These are phyloP conservation scores for Phascolomyces articulosus DNA, from an alignment of 371 early-diverging fungal species.

Conservation along the genomic window DNA sequence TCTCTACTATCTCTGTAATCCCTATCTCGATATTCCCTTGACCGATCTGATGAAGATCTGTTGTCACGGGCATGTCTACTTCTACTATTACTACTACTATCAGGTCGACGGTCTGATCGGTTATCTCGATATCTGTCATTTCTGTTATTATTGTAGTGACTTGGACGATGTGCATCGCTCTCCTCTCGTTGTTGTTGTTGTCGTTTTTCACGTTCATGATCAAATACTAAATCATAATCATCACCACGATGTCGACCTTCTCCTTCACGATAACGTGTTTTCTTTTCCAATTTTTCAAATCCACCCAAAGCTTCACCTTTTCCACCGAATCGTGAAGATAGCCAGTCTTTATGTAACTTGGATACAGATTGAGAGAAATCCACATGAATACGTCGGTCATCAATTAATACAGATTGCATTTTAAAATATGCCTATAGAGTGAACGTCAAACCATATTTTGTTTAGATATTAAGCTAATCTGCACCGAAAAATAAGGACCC, in stretches of 20 bases:
- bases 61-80: no score
- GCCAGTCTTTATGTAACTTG: constrained; percentile 80
- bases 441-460: no score
- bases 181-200: constrained; percentile 12
- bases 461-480: no score
- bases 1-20: background rate
- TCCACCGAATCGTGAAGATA: constrained; percentile 50
- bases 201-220: constrained; percentile 21
- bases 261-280: constrained; percentile 49
- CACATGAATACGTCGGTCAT: constrained; percentile 96
- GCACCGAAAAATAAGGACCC: no score
- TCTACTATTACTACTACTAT: background rate
- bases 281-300: constrained; percentile 49
- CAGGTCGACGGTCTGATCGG: constrained; percentile 9
- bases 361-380: constrained; percentile 98
- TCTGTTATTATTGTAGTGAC: background rate
- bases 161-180: no score
- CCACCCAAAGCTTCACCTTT: constrained; percentile 54
- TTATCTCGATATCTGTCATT: constrained; percentile 11
- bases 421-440: constrained; percentile 76
- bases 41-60: background rate
- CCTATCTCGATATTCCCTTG: background rate
- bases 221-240: constrained; percentile 51
- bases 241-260: constrained; percentile 26
- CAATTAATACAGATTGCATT: constrained; percentile 92